Conservation (phyloP, 2,329 filamentous ascomycete genomes). For the Penicillium sp. region DNA sequence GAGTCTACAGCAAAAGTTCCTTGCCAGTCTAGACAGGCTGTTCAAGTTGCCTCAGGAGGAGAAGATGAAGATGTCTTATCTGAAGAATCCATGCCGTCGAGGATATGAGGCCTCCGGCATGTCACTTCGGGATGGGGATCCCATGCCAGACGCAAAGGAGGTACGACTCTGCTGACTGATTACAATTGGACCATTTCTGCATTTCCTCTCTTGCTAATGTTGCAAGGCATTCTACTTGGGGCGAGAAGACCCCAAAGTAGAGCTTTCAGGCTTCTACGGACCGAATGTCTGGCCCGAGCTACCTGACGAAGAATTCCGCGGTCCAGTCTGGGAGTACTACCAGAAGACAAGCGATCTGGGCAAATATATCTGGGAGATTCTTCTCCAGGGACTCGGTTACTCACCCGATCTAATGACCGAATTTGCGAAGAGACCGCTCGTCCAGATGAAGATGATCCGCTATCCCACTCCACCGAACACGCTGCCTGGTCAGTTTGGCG, state of each 20-base stretch:
- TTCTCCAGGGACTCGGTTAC: neutral
- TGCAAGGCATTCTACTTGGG: slow-evolving; percentile 6
- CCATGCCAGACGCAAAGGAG: slow-evolving; percentile 29
- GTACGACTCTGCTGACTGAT: slow-evolving; percentile 8
- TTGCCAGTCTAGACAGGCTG: slow-evolving; percentile 46
- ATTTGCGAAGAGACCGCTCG: neutral
- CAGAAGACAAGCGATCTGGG: slow-evolving; percentile 12
- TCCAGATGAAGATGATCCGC: slow-evolving; percentile 1
- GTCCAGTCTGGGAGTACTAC: slow-evolving; percentile 25
- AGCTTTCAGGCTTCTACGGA: slow-evolving; percentile 25
- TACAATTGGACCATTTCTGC: no score
- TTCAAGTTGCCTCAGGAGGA: slow-evolving; percentile 43
- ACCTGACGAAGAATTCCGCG: slow-evolving; percentile 30
- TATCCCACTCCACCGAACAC: slow-evolving; percentile 44
- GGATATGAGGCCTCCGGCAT: slow-evolving; percentile 28
- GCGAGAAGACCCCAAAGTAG: slow-evolving; percentile 1
- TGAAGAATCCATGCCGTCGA: slow-evolving; percentile 23
- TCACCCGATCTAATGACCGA: neutral
- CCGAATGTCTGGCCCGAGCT: slow-evolving; percentile 34
- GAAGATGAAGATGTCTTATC: slow-evolving; percentile 22
- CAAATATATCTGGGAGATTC: neutral
- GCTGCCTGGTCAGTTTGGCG: slow-evolving; percentile 31
- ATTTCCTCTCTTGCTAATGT: no score
- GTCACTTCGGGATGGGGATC: slow-evolving; percentile 15
- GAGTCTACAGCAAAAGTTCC: slow-evolving; percentile 39